Evolutionary conservation across 345 rosid species (phyloP).

Genomic region (Noccaea bulbosa): DNA sequence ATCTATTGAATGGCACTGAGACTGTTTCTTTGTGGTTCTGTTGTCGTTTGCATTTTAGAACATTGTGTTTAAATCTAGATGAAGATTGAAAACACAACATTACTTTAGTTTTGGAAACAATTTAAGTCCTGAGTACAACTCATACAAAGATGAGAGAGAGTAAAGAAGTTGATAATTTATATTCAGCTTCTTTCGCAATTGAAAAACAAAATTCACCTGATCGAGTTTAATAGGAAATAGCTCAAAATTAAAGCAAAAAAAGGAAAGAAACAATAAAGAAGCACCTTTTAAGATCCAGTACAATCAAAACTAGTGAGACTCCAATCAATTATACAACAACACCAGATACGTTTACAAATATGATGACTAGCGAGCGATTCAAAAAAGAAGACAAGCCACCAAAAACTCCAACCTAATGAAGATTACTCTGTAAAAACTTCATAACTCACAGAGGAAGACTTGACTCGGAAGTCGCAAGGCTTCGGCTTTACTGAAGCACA

Average conservation of each 20-base stretch:
- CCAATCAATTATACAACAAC: slow-evolving; percentile 24
- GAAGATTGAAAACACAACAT: not conserved
- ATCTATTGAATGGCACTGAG: not conserved
- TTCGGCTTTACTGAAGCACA: slow-evolving; percentile 67
- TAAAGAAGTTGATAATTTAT: not conserved
- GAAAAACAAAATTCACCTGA: slow-evolving; percentile 7
- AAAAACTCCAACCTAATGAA: slow-evolving; percentile 4
- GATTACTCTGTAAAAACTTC: slow-evolving; percentile 8
- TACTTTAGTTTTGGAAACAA: slow-evolving; percentile 2
- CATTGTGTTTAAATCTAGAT: not conserved
- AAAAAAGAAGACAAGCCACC: slow-evolving; percentile 5
- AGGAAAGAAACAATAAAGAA: not conserved
- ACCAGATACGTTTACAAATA: slow-evolving; percentile 8
- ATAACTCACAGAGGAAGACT: slow-evolving; percentile 67
- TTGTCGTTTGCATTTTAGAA: not conserved
- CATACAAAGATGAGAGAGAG: not conserved
- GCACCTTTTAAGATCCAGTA: slow-evolving; percentile 27
- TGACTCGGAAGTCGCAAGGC: slow-evolving; percentile 74
- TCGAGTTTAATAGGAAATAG: not conserved
- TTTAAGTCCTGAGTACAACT: not conserved
- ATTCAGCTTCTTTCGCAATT: not conserved
- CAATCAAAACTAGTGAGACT: slow-evolving; percentile 19
- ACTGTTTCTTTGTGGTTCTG: not conserved
- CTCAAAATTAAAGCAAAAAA: not conserved
- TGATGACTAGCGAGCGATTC: slow-evolving; percentile 4